These are phyloP conservation scores for Amylocystis lapponica DNA, from an alignment of 768 basidiomycete species.

Conservation along the genomic window DNA sequence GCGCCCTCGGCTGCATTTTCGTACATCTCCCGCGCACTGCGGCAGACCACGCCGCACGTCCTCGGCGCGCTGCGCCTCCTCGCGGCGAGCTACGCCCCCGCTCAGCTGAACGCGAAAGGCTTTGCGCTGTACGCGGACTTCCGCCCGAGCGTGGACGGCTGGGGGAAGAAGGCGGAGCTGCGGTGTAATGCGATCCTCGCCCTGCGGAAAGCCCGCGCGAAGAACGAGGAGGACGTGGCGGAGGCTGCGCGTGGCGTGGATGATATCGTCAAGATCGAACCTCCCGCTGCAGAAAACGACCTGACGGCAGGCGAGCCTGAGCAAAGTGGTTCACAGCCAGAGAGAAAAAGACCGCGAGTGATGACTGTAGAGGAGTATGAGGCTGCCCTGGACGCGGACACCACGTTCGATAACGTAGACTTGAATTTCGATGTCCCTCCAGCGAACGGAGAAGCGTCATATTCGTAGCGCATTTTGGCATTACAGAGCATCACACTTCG, in stretches of 20 bases:
- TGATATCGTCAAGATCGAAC: slow-evolving; percentile 12
- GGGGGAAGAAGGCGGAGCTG: slow-evolving; percentile 81
- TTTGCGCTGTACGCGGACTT: slow-evolving; percentile 84
- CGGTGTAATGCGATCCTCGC: slow-evolving; percentile 63
- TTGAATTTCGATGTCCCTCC: slow-evolving; percentile 18
- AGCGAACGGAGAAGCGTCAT: neutral
- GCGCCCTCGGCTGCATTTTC: slow-evolving; percentile 71
- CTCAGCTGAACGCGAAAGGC: slow-evolving; percentile 59
- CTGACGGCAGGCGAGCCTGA: slow-evolving; percentile 7
- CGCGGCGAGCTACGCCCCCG: slow-evolving; percentile 48
- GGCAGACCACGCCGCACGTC: slow-evolving; percentile 72
- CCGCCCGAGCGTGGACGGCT: slow-evolving; percentile 73
- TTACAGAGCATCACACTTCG: slow-evolving; percentile 4
- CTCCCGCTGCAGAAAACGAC: slow-evolving; percentile 12
- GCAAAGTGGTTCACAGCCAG: too few relatives aligned
- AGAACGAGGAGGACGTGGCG: neutral
- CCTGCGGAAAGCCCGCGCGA: slow-evolving; percentile 30
- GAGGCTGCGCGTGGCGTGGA: slow-evolving; percentile 5
- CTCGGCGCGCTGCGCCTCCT: slow-evolving; percentile 73
- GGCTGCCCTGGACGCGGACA: slow-evolving; percentile 40
- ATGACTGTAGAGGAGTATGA: slow-evolving; percentile 50
- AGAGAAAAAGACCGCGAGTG: slow-evolving; percentile 36
- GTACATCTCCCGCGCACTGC: slow-evolving; percentile 77
- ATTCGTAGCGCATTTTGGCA: too few relatives aligned
- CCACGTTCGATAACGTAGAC: slow-evolving; percentile 40